phyloP scores from a whole-genome alignment of 805 yeast species.

The Metschnikowia amazonensis region DNA sequence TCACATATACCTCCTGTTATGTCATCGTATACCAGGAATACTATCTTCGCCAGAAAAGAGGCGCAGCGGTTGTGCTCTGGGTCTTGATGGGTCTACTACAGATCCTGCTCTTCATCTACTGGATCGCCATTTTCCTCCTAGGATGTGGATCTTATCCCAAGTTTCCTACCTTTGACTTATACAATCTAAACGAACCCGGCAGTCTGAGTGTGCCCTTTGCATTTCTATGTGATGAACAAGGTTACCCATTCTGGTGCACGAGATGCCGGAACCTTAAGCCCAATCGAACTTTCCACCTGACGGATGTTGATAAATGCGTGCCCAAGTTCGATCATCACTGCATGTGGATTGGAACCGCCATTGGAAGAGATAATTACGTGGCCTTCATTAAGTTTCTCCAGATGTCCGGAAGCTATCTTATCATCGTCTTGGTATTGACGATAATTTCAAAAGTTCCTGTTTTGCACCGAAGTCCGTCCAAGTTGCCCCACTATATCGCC shows the following conservation, averaged over 20 bases:
- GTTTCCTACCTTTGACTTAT: conserved; percentile 34
- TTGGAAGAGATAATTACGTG: conserved; percentile 65
- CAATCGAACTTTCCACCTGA: conserved; percentile 68
- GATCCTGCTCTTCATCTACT: conserved; percentile 23
- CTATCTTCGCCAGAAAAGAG: conserved; percentile 7
- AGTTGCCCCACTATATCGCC: conserved; percentile 49
- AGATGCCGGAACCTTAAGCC: conserved; percentile 62
- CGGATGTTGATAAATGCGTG: conserved; percentile 52
- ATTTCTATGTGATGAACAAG: conserved; percentile 67
- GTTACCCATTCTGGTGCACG: conserved; percentile 76
- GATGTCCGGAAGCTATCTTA: conserved; percentile 34
- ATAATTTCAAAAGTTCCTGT: conserved; percentile 23
- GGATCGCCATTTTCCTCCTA: conserved; percentile 42
- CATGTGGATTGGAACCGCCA: conserved; percentile 65
- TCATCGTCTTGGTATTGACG: conserved; percentile 24
- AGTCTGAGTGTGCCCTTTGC: conserved; percentile 48
- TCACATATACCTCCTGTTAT: conserved; percentile 14
- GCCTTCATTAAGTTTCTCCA: conserved; percentile 53
- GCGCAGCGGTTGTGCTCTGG: conserved; percentile 17
- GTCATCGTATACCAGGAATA: conserved; percentile 14
- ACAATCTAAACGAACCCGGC: conserved; percentile 14
- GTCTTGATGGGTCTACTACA: conserved; percentile 11
- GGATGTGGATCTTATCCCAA: conserved; percentile 58
- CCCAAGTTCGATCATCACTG: conserved; percentile 84
- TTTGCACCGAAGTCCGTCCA: conserved; percentile 19